Conservation (phyloP, 768 basidiomycete species). For the Imleria badia region DNA sequence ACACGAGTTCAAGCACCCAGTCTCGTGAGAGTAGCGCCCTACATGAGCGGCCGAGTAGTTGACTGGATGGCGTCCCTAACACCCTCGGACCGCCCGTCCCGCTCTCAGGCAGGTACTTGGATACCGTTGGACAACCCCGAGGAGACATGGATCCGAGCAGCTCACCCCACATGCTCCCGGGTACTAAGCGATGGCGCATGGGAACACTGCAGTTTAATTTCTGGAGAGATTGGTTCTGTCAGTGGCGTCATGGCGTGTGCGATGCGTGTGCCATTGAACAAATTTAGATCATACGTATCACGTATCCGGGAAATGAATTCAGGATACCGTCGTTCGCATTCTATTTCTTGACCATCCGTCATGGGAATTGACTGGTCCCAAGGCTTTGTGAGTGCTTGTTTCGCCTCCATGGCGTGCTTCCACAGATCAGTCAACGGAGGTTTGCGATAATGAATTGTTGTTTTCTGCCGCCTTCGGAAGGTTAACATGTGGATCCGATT, state of each 20-base stretch:
- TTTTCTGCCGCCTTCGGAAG: background rate
- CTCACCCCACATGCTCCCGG: background rate
- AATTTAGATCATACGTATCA: background rate
- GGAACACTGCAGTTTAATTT: background rate
- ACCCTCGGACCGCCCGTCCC: background rate
- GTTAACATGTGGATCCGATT: no score
- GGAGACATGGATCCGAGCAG: background rate
- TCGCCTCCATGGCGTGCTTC: background rate
- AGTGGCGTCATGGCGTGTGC: background rate
- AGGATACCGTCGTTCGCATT: background rate
- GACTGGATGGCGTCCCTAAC: background rate
- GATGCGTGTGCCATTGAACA: background rate
- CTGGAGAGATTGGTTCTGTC: background rate
- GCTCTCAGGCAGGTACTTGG: slow-evolving; percentile 10
- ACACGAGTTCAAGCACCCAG: slow-evolving; percentile 12
- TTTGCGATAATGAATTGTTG: background rate
- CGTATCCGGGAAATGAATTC: background rate
- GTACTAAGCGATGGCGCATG: background rate
- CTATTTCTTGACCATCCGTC: background rate
- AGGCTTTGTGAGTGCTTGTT: background rate
- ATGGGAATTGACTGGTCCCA: background rate
- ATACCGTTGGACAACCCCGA: background rate
- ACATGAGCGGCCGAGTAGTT: background rate
- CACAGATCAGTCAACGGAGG: background rate
- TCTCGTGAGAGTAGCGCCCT: slow-evolving; percentile 7